Base-by-base conservation (phyloP, 441 rosid species). In the Mallotus japonicus region DNA sequence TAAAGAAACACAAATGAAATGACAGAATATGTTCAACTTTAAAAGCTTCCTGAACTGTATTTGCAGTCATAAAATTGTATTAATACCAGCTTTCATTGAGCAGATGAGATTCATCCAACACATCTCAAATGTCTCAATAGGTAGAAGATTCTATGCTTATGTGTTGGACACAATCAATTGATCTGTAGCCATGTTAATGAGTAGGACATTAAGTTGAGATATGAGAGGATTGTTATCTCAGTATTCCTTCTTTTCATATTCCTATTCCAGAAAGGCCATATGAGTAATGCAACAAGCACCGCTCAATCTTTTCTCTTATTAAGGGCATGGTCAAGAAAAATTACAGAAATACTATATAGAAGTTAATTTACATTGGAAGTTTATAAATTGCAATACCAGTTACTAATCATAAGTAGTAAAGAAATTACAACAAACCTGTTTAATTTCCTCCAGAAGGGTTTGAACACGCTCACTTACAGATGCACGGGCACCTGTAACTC, bases 401-500 rank as follows among this genome's bases (percentile, higher is more conserved):
- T n/a, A 47, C 14, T 22, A n/a, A 58, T 64, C 44, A 24, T 44
- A 2, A 57, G 58, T 34, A 19, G 13, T 28, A 12, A 16, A 19
- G 6, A 20, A 24, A 65, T 55, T 67, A n/a, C 5, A 51, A 74
- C 85, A 14, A 37, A 88, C 96, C 93, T 83, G 84, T 84, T 91
- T 95, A 74, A 92, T 84, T 19, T 91, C 91, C 64, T 53, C 80
- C 47, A 95, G 75, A 80, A 91, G 96, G 78, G 83, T 75, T 70
- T 83, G 86, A 77, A 92, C 97, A 66, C 81, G 68, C 53, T 69
- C 82, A 40, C 88, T 95, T 16, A 95, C 87, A 69, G 93, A 88
- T 63, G 85, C 83, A 73, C 97, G 95, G 0, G 97, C 86, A 42
- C 97, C 99, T 19, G 98, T 95, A 72, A 95, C 99, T 72, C 98